Conservation (phyloP, 768 basidiomycete genomes). For the button mushroom (Agaricus bisporus) region DNA sequence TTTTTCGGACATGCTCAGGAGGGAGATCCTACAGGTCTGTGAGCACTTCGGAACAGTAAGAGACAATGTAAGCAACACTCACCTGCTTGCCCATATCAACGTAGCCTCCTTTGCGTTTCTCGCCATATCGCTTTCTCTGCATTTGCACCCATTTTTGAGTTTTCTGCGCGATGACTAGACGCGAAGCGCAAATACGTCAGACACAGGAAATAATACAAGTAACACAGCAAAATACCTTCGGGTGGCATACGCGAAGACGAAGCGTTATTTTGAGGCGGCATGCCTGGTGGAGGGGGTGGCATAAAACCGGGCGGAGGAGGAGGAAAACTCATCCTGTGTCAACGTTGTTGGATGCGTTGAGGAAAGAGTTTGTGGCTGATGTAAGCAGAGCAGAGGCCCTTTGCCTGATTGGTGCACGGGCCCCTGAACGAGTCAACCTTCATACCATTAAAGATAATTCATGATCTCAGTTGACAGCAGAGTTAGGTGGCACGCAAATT, state of each 20-base stretch:
- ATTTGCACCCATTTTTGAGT: slow-evolving; percentile 94
- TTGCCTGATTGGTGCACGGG: slow-evolving; percentile 30
- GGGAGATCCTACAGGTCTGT: slow-evolving; percentile 69
- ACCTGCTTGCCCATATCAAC: slow-evolving; percentile 94
- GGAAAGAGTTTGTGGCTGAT: slow-evolving; percentile 35
- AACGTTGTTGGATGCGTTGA: slow-evolving; percentile 24
- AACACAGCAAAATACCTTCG: slow-evolving; percentile 30
- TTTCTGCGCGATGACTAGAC: slow-evolving; percentile 73
- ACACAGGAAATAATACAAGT: slow-evolving; percentile 9
- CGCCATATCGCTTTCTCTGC: slow-evolving; percentile 89
- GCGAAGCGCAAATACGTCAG: slow-evolving; percentile 16
- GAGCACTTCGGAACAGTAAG: slow-evolving; percentile 10
- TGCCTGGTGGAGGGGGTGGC: slow-evolving; percentile 48
- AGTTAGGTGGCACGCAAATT: no score
- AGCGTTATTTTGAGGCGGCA: slow-evolving; percentile 32
- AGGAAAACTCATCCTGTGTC: slow-evolving; percentile 48
- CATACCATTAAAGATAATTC: neutral
- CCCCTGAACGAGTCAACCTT: slow-evolving; percentile 13
- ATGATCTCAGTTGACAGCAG: neutral
- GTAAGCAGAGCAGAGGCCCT: slow-evolving; percentile 26
- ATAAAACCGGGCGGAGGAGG: slow-evolving; percentile 50
- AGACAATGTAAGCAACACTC: slow-evolving; percentile 17
- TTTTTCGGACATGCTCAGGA: slow-evolving; percentile 97
- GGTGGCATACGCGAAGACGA: slow-evolving; percentile 39
- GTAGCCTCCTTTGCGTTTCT: slow-evolving; percentile 83